phyloP scores from a whole-genome alignment of 345 rosid genomes.

The Acer negundo region DNA sequence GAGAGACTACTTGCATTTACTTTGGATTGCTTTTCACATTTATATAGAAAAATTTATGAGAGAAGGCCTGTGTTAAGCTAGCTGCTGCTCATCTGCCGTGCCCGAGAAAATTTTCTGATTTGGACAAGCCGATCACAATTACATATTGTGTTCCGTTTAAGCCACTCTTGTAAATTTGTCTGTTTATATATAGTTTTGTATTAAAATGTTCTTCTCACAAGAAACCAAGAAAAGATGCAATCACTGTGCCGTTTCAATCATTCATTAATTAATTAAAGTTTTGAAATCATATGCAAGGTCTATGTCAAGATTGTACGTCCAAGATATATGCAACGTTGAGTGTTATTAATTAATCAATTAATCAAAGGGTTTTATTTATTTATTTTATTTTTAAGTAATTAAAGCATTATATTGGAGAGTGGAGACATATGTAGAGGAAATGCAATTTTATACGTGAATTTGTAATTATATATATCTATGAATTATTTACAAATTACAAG shows the following conservation, averaged over 20 bases:
- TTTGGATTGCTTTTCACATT: background rate
- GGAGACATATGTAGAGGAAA: too few species aligned
- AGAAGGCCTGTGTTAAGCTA: background rate
- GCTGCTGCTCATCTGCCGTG: conserved; percentile 5
- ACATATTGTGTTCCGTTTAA: background rate
- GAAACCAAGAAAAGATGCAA: background rate
- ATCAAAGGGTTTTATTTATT: too few species aligned
- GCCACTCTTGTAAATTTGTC: background rate
- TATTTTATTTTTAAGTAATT: too few species aligned
- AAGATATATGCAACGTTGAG: too few species aligned
- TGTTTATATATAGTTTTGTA: background rate
- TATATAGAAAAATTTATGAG: conserved; percentile 5
- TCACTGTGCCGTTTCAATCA: background rate
- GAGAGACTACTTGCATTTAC: background rate
- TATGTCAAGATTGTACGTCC: too few species aligned
- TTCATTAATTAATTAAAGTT: background rate
- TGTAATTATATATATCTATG: too few species aligned
- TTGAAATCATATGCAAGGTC: too few species aligned
- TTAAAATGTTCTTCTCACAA: background rate
- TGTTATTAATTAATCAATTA: too few species aligned
- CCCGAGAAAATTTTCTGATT: background rate
- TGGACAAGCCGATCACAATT: conserved; percentile 15
- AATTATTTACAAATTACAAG: too few species aligned
- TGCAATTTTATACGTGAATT: too few species aligned
- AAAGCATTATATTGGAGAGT: too few species aligned